These are phyloP conservation scores for Globisporangium sylvaticum DNA, from an alignment of 352 stramenopile species.

Conservation along the genomic window DNA sequence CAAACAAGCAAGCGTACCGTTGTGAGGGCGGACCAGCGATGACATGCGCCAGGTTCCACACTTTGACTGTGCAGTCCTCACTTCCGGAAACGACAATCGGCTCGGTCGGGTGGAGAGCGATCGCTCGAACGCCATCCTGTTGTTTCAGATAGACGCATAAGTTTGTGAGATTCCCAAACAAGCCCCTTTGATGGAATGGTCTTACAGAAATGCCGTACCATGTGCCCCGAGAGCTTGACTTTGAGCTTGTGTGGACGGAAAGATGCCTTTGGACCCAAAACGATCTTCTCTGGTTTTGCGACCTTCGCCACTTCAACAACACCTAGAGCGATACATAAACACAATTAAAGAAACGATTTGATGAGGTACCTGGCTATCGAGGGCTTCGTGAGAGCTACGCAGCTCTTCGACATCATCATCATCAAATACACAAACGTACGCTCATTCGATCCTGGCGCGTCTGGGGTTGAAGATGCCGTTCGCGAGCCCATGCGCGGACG, in stretches of 20 bases:
- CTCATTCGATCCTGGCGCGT: slow-evolving; percentile 29
- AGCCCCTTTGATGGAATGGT: background rate
- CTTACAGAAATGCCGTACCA: slow-evolving; percentile 35
- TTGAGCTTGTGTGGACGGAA: slow-evolving; percentile 83
- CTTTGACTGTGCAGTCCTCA: slow-evolving; percentile 81
- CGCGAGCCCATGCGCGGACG: slow-evolving; percentile 71
- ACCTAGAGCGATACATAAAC: slow-evolving; percentile 4
- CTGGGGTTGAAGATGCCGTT: slow-evolving; percentile 30
- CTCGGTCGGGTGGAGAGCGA: slow-evolving; percentile 81
- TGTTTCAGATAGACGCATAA: too few species aligned
- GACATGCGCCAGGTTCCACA: slow-evolving; percentile 75
- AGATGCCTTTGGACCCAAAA: slow-evolving; percentile 50
- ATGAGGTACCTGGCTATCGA: too few species aligned
- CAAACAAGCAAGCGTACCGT: slow-evolving; percentile 22
- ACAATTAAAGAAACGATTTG: background rate
- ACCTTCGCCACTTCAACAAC: slow-evolving; percentile 32
- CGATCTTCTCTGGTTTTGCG: slow-evolving; percentile 40
- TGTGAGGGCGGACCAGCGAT: slow-evolving; percentile 61
- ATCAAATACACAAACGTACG: slow-evolving; percentile 17
- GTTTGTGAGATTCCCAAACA: background rate
- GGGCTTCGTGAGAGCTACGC: too few species aligned
- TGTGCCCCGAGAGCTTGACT: slow-evolving; percentile 78
- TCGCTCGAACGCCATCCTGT: slow-evolving; percentile 70
- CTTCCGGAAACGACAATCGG: slow-evolving; percentile 78
- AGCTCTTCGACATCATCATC: background rate